Evolutionary conservation across 805 yeast species (phyloP), one percentile per base, ranked within the genome.

Genomic region (Lipomyces kockii): DNA sequence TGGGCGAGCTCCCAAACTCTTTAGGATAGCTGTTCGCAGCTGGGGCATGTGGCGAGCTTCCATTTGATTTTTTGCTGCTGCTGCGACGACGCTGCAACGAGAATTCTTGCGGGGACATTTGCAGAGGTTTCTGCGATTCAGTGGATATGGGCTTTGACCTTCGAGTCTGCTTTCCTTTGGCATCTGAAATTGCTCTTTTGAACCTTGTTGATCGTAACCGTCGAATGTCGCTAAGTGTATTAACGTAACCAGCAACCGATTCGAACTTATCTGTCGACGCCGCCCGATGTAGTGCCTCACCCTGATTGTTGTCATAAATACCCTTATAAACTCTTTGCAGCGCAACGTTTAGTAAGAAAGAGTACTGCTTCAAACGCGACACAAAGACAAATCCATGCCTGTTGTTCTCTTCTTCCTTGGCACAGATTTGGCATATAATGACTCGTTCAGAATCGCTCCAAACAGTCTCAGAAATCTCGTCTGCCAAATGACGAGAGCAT

Each of bases 341-440:
- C 0, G 98, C 98, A 69, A 95, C 92, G 74, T 90, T 89, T 71
- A 93, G 80, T 58, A 95, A 79, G 76, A 87, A 91, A 22, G 88
- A 82, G 74, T 92, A 83, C 78, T 95, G 98, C 22, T 86, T 78
- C 59, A 92, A 83, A 67, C 87, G 88, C 4, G 91, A 83, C 0
- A 92, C 88, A n/a, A 78, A 74, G 59, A 80, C 83, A 75, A 92
- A 88, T 17, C 70, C 73, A 3, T 58, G 0, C 89, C 79, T 76
- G 0, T 86, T 83, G 27, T 62, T 43, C 68, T 83, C 84, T 1
- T 83, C 83, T 63, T 80, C 79, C 2, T 83, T 73, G 0, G 87
- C 84, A 78, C 97, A 92, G 37, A 84, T 82, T 0, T 85, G 80
- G 78, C 97, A 92, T 8, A 85, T 74, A 0, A 89, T 82, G 34